Base-by-base conservation (phyloP, 441 rosid genomes). In the Populus hybrid region DNA sequence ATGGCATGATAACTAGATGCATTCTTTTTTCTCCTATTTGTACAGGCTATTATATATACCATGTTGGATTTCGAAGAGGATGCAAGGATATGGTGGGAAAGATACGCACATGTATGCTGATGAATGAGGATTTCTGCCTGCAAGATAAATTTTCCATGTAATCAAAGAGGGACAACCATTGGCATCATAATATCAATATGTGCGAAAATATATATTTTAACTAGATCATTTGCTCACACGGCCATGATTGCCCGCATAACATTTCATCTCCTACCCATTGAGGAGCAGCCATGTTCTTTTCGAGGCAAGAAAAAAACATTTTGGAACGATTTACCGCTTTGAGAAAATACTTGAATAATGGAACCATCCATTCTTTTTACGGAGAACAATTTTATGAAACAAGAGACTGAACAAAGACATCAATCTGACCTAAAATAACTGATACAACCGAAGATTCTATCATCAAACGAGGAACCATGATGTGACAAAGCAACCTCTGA, bases 11-110 rank as follows among this genome's bases (percentile, higher is more conserved):
- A 18, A 8, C 16, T 28, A 4, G 11, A 46, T 30, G 24, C 40
- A 19, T 1, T 23, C 32, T 16, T 40, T 14, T 8, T 9, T 1
- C 26, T 6, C 10, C 19, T 19, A 24, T 65, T 30, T 72, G 40
- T n/a, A 28, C 73, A 81, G 83, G 78, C 80, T 30, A 76, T 81
- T 34, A 64, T 70, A 73, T 26, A 36, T 70, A 81, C 83, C 6
- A 77, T 81, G 83, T 34, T 76, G 83, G 72, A 73, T 42, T 6
- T 19, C 9, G 24, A 21, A 4, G 72, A 69, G 9, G 69, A 69
- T 10, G 80, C 80, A 34, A 64, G 9, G 34, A 64, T 7, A 69
- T 73, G 74, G 70, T 81, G 77, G 83, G 77, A 69, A 12, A 12
- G 77, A 14, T 81, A 81, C 70, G 30, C 3, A 28, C 0, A 1